Evolutionary conservation across 139 green algal genomes (phyloP).

Genomic region (Trebouxia sp.): DNA sequence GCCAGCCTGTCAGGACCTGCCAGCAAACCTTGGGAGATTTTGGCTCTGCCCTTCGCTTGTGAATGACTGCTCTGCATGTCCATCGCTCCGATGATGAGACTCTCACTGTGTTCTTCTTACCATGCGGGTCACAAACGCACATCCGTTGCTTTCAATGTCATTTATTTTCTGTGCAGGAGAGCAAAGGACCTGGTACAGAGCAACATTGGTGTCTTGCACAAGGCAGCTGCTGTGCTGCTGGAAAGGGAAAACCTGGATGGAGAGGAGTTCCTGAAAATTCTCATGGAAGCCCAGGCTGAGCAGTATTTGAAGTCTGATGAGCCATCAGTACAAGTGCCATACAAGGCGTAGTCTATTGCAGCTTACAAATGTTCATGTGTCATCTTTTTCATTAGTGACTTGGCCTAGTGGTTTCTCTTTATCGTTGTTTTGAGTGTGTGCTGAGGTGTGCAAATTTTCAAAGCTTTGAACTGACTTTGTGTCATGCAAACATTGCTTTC

Average conservation of each 20-base stretch:
- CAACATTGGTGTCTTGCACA: slow-evolving; percentile 96
- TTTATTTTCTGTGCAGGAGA: slow-evolving; percentile 39
- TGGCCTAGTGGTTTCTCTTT: neutral
- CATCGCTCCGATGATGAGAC: neutral
- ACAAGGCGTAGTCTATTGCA: slow-evolving; percentile 49
- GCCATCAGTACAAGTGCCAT: slow-evolving; percentile 76
- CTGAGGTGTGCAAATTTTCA: neutral
- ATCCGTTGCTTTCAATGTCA: neutral
- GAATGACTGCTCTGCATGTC: too few species aligned
- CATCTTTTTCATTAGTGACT: neutral
- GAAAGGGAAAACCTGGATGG: slow-evolving; percentile 99
- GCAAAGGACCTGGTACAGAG: slow-evolving; percentile 93
- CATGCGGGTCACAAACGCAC: neutral
- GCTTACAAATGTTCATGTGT: neutral
- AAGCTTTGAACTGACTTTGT: neutral
- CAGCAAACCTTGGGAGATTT: too few species aligned
- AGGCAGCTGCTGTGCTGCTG: slow-evolving; percentile 85
- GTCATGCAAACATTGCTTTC: too few species aligned
- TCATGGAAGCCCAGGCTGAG: slow-evolving; percentile 82
- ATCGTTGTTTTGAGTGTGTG: neutral
- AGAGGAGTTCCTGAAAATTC: slow-evolving; percentile 90
- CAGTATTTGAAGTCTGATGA: slow-evolving; percentile 61
- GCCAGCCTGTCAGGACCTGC: too few species aligned
- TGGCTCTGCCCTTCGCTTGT: too few species aligned
- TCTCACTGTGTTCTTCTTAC: neutral